Base-by-base conservation (phyloP, 768 basidiomycete species). In the Amanita inopinata region DNA sequence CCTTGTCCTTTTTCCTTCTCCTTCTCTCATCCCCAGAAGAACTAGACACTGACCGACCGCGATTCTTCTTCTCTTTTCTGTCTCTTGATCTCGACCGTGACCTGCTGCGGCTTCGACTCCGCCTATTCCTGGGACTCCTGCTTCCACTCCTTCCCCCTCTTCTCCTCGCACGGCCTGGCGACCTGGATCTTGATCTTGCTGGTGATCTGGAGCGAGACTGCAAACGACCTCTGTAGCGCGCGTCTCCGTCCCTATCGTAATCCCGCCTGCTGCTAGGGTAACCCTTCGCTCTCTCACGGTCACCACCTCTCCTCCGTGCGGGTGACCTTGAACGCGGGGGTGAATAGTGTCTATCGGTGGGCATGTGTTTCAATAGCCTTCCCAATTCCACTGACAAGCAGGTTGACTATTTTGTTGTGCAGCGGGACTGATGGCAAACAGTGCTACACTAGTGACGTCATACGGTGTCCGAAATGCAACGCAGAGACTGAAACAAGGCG, bases 1-100 rank as follows among this genome's bases (percentile, higher is more conserved):
- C 63, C 58, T 59, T 64, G 59, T 47, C 65, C 55, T 51, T 64
- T 58, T 50, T 67, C 53, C 50, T 61, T 53, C 54, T 69, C 64
- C 51, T 58, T 68, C 49, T 50, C 53, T 56, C 71, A 48, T 58
- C 64, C 34, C 48, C 61, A 63, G 63, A 62, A 10, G 59, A 57
- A 45, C 62, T 65, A 6, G 66, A 65, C 27, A 47, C 47, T 3
- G 72, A 67, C 36, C 58, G 53, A n/a, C 49, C 44, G 18, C 49
- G 38, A 46, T 38, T 41, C 38, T 35, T 38, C 30, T 35, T 48
- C 40, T 46, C 40, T 34, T 47, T 43, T 30, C 46, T 49, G 44
- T 45, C 49, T 46, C 61, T 61, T 8, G 69, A 71, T 54, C 57
- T 56, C 20, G 56, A 58, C 23, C 55, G 51, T 12, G 59, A 59